Base-by-base conservation (phyloP, 306 rosid genomes). In the Cyamopsis tetragonoloba region DNA sequence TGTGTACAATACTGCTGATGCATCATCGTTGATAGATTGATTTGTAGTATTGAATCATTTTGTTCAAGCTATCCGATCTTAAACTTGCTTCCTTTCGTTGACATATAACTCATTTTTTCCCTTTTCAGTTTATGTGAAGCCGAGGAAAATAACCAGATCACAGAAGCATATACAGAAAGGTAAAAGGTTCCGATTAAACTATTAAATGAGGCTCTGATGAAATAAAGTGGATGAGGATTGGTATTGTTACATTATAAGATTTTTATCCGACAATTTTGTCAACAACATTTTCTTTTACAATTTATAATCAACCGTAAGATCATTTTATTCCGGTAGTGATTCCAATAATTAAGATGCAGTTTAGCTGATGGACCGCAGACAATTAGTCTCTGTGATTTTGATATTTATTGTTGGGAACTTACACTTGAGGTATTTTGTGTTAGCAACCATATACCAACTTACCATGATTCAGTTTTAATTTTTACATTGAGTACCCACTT, bases 201-300 rank as follows among this genome's bases (percentile, higher is more conserved):
- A 20, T 18, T 43, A 17, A 53, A 43, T 26, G 73, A 46, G 53
- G 72, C 56, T 35, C 31, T 44, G 47, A 64, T 38, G 47, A 55
- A 64, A 57, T 44, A 77, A n/a, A 64, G 49, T 19, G 42, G 64
- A 50, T 28, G n/a, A 26, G 61, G 59, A 58, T 34, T 62, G 24
- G 19, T 30, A 13, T 69, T 59, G 47, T 61, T 71, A 23, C 51
- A n/a, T 30, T 34, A 56, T 54, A 43, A 62, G 17, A 44, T 8
- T 43, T 62, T 55, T 5, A 74, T 20, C 62, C 43, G 42, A 50
- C 55, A 73, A 68, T 75, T 58, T 80, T 75, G 62, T 44, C 44
- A 50, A 56, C 44, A 50, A 56, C 44, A 8, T 62, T 53, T 59
- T 41, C 9, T 56, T 26, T 42, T 3, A 60, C 49, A 41, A 20